These are phyloP conservation scores for Plasmodium fragile DNA, from an alignment of 169 alveolate species.

Conservation along the genomic window DNA sequence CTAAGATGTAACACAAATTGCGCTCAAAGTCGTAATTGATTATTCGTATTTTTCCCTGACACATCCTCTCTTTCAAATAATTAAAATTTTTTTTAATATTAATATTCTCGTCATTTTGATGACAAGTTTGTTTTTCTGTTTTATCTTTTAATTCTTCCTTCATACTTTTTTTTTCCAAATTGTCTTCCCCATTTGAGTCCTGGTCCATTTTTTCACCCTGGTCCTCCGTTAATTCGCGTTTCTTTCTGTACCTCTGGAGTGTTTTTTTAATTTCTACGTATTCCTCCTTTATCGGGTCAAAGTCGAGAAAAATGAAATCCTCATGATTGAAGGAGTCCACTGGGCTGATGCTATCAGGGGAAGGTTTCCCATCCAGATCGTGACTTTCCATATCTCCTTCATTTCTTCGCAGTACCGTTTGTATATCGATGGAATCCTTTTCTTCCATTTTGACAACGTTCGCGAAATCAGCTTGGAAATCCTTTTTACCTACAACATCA, in stretches of 20 bases:
- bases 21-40: constrained; percentile 32
- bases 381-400: not conserved
- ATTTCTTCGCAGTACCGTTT: not conserved
- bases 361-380: not conserved
- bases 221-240: not conserved
- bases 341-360: not conserved
- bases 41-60: constrained; percentile 14
- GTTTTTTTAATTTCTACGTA: constrained; percentile 31
- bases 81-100: constrained; percentile 10
- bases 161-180: not conserved
- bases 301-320: constrained; percentile 30
- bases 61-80: not conserved
- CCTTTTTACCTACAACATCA: not conserved
- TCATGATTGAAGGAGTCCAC: not conserved
- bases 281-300: constrained; percentile 21
- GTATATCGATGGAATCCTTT: not conserved
- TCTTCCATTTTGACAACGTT: not conserved
- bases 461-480: not conserved
- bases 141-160: not conserved
- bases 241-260: not conserved
- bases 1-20: constrained; percentile 23
- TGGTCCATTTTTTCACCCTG: not conserved
- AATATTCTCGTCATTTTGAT: constrained; percentile 5
- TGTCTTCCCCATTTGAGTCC: not conserved
- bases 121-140: not conserved